Evolutionary conservation across 371 early-diverging fungal genomes (phyloP), one percentile per base, ranked within the genome.

Genomic region (Entomophthora muscae): DNA sequence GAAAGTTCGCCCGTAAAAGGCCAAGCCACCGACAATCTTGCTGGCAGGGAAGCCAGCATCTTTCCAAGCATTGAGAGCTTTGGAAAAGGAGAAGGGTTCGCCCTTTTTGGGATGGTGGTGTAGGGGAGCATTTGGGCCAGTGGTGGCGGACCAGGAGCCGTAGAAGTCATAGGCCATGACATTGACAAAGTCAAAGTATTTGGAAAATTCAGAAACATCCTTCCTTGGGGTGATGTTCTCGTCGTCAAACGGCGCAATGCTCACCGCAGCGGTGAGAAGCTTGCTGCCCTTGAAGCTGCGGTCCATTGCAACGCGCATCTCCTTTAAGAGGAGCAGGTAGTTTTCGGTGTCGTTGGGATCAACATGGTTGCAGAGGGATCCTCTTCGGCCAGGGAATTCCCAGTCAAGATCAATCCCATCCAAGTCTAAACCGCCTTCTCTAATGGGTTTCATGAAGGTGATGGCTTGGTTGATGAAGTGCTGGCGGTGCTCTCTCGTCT

Each of bases 341-440:
- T 85, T 84, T 42, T 66, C 76, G 17, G 79, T 69, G 60, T 88
- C 85, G 12, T 83, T 69, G 32, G 65, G 57, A 12, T 67, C 67
- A 53, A 76, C 65, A 28, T 72, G 70, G 67, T 88, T 90, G 68
- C 87, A 85, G 5, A 77, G 79, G 27, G 81, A 76, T 2, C 82
- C 89, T 58, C 78, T 71, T 17, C 79, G 73, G 13, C 81, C 87
- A n/a, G 90, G 88, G 64, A 83, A 89, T 67, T 90, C 90, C 89
- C 86, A 89, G 68, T 82, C 84, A 13, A 67, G 65, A 66, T 66
- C 72, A 63, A 63, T 68, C 12, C 82, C 84, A 67, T 82, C 80
- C 22, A 84, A 68, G n/a, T 72, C 54, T 53, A 72, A 77, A 12
- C 57, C 32, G 42, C 42, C 42, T 42, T 42, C 42, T 42, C n/a